Evolutionary conservation across 2,329 filamentous ascomycete species (phyloP).

Genomic region (Daldinia eschscholtzii): DNA sequence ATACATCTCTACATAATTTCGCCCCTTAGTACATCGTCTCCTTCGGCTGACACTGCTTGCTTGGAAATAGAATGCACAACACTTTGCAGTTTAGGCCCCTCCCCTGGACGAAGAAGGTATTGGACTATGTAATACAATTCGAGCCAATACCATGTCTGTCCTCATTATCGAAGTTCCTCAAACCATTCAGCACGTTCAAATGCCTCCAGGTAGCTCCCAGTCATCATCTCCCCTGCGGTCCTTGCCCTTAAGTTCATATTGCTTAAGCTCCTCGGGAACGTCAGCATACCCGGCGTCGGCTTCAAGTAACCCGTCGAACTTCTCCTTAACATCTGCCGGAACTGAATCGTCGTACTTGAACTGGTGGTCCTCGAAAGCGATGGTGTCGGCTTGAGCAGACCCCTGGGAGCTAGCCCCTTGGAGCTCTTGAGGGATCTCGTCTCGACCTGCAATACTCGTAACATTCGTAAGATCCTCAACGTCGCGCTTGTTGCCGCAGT

Average conservation of each 20-base stretch:
- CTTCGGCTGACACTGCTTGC: too few relatives aligned
- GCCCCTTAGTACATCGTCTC: neutral
- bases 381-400: neutral
- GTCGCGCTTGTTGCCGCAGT: neutral
- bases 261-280: neutral
- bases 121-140: neutral
- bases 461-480: neutral
- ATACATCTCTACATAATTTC: neutral
- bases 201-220: neutral
- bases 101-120: neutral
- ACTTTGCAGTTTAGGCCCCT: neutral
- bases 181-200: neutral
- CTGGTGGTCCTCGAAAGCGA: constrained; percentile 3
- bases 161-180: neutral
- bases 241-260: constrained; percentile 4
- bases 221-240: neutral
- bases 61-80: neutral
- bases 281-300: neutral
- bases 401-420: neutral
- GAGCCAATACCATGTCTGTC: neutral
- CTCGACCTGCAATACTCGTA: too few relatives aligned
- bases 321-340: neutral
- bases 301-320: neutral
- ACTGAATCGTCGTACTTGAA: constrained; percentile 3
- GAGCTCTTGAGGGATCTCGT: neutral